Base-by-base conservation (phyloP, 2,329 filamentous ascomycete genomes). In the Verticillium isaacii region DNA sequence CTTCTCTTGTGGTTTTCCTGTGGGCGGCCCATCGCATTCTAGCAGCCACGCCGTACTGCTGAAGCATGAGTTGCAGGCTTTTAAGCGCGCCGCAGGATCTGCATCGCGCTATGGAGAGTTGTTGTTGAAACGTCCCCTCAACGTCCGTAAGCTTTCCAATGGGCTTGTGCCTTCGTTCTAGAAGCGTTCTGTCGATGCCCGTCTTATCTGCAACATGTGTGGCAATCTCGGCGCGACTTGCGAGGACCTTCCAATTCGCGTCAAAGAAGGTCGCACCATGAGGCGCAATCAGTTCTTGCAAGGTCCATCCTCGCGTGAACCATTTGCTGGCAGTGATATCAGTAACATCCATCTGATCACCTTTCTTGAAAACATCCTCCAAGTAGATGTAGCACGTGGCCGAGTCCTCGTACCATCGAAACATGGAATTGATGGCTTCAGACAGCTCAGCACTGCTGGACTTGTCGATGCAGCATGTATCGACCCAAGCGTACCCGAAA, bases 1-100 rank as follows among this genome's bases (percentile, higher is more conserved):
- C 62, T 60, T 58, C 3, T n/a, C 65, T 57, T 0, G 62, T 69
- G 5, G 64, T 68, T 34, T 58, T 14, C 29, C 69, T 55, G 12
- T 55, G 41, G 2, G 68, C 56, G 15, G 66, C 68, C 69, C 68
- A 71, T 8, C 66, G 69, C 70, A 70, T 71, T 57, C 56, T 58
- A 25, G 58, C 74, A 17, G 66, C 69, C 25, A 74, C 64, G 65
- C 75, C 19, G 55, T 72, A 69, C 3, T 55, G 45, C 32, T 58
- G 55, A 1, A 50, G 17, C 15, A 34, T 54, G 25, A n/a, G n/a
- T 14, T 14, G 45, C 3, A 50, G 45, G 9, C 3, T 9, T 3
- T 25, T 50, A 2, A 12, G 8, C 2, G 9, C 19, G 5, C n/a
- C n/a, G 45, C 45, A 50, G 23, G 9, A 50, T 19, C 17, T 11